phyloP scores from a whole-genome alignment of 139 green algal species.

The Chlorella vulgaris region DNA sequence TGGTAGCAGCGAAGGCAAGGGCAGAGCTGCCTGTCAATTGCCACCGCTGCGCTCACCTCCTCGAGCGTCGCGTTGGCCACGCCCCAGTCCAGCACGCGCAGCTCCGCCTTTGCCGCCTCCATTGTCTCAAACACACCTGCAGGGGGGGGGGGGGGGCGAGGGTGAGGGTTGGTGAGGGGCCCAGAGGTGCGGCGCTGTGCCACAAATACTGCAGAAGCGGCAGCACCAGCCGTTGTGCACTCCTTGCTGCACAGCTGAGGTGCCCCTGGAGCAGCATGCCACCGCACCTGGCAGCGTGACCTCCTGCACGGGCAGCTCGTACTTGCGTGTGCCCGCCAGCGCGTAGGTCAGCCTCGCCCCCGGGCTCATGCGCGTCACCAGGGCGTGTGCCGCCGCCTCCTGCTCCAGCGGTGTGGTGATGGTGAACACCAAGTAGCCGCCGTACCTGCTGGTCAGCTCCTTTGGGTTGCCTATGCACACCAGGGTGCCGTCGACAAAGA shows the following conservation, averaged over 20 bases:
- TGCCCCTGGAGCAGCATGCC: too few species aligned
- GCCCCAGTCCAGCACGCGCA: slow-evolving; percentile 85
- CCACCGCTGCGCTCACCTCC: slow-evolving; percentile 59
- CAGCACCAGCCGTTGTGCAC: too few species aligned
- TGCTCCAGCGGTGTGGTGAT: slow-evolving; percentile 69
- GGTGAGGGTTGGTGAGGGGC: background rate
- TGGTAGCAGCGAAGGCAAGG: background rate
- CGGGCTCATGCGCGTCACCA: slow-evolving; percentile 60
- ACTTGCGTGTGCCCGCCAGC: slow-evolving; percentile 77
- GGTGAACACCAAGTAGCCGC: slow-evolving; percentile 79
- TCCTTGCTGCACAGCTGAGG: too few species aligned
- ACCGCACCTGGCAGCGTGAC: slow-evolving; percentile 39
- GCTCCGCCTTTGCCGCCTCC: slow-evolving; percentile 36
- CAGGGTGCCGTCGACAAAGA: slow-evolving; percentile 90
- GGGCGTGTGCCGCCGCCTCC: slow-evolving; percentile 46
- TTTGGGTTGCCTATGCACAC: slow-evolving; percentile 90
- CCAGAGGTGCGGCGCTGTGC: too few species aligned
- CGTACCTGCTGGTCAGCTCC: slow-evolving; percentile 85
- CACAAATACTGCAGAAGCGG: too few species aligned
- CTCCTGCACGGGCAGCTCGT: slow-evolving; percentile 69
- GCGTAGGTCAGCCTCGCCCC: slow-evolving; percentile 72
- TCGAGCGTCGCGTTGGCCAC: slow-evolving; percentile 93
- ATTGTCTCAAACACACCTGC: slow-evolving; percentile 74
- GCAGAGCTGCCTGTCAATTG: background rate
- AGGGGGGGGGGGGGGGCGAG: background rate